Base-by-base conservation (phyloP, 139 green algal genomes). In the Eudorina sp. region DNA sequence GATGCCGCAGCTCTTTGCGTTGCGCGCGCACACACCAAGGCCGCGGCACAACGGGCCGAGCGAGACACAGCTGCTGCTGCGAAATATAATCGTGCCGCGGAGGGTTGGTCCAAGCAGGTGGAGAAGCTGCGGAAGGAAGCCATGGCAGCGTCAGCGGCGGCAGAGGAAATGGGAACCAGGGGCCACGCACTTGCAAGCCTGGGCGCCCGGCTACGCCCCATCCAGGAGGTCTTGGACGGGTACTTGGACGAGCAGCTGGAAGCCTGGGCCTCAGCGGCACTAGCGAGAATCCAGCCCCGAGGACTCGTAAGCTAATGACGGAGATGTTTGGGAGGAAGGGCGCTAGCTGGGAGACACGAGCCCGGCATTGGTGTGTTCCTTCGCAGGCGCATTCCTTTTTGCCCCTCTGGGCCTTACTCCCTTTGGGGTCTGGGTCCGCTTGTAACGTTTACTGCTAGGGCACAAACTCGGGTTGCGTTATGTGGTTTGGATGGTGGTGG, bases 161-260 rank as follows among this genome's bases (percentile, higher is more conserved):
- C 64, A 0, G 81, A 87, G 81, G 81, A 78, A 2, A 53, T 87
- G 21, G 8, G 0, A 25, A 55, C 7, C 13, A 38, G 64, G 45
- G n/a, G 58, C 0, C 43, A 40, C 31, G 46, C 2, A 1, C 45
- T 87, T n/a, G n/a, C 31, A 25, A 36, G 45, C 8, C 62, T 79
- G 3, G 46, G 31, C 7, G 4, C 31, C 1, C 18, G 81, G 9
- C n/a, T 87, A 7, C 62, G 64, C 34, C 81, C 81, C 1, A 16
- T 66, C 0, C 45, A 69, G 31, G 60, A 6, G 9, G 45, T 45
- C 3, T 41, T 87, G 19, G 81, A 87, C 4, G 25, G 1, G 45
- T 87, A 79, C 34, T 34, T 87, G 45, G 81, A 87, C 51, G 46
- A 78, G 34, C 64, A 79, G 21, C 45, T 87, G 21, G 81, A 87